Conservation (phyloP, 805 yeast species). For the Sugiyamaella boreocaroliniensis region DNA sequence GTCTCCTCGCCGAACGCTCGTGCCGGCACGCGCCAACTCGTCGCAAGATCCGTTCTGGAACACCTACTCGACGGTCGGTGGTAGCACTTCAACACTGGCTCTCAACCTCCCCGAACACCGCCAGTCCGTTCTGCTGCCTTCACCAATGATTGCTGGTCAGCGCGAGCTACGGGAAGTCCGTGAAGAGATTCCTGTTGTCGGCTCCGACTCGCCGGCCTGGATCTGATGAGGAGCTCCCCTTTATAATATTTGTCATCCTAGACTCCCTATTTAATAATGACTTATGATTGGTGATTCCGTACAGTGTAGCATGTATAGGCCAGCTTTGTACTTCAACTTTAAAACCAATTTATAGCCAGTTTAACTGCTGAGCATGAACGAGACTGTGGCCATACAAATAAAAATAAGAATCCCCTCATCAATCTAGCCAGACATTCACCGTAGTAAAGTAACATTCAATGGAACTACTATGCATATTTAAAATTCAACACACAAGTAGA, state of each 20-base stretch:
- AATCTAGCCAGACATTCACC: too few species aligned
- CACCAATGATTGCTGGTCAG: conserved; percentile 8
- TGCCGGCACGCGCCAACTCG: not conserved
- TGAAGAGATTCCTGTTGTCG: not conserved
- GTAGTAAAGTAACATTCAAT: too few species aligned
- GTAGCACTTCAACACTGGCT: not conserved
- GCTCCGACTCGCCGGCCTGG: not conserved
- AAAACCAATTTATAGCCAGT: too few species aligned
- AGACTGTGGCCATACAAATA: too few species aligned
- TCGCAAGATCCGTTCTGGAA: conserved; percentile 1
- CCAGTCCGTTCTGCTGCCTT: conserved; percentile 16
- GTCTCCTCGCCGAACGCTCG: not conserved
- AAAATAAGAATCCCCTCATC: too few species aligned
- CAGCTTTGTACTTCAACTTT: too few species aligned
- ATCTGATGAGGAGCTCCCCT: not conserved
- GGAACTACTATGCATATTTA: too few species aligned
- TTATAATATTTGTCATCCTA: too few species aligned
- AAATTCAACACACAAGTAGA: too few species aligned
- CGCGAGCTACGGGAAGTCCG: not conserved
- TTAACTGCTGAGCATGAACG: too few species aligned
- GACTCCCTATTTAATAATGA: not conserved
- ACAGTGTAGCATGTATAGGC: too few species aligned
- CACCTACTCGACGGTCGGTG: not conserved
- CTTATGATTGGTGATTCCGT: not conserved
- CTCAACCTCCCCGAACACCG: conserved; percentile 3